phyloP scores from a whole-genome alignment of 768 basidiomycete species.

The Rhodotorula kratochvilovae region DNA sequence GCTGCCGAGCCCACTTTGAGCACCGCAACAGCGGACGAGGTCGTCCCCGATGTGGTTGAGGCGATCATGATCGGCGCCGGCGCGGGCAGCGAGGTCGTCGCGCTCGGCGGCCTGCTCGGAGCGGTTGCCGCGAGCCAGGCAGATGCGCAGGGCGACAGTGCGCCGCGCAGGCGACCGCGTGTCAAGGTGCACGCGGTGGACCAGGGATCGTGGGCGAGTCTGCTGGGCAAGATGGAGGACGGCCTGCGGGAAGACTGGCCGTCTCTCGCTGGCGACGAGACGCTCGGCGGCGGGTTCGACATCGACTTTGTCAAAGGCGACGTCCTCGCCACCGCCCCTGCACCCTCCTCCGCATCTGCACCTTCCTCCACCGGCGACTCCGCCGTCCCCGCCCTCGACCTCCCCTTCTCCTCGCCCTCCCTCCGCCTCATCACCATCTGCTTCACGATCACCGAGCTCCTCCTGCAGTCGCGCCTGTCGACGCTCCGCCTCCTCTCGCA shows the following conservation, averaged over 20 bases:
- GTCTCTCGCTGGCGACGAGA: neutral
- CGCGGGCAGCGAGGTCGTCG: constrained; percentile 39
- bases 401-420: neutral
- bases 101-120: constrained; percentile 28
- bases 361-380: constrained; percentile 14
- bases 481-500: constrained; percentile 39
- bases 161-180: neutral
- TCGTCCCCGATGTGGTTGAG: neutral
- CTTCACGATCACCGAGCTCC: constrained; percentile 43
- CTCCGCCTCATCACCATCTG: constrained; percentile 37
- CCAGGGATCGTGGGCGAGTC: constrained; percentile 18
- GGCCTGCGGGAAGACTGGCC: constrained; percentile 13
- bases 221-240: constrained; percentile 15
- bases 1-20: neutral
- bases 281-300: constrained; percentile 1
- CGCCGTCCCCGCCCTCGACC: neutral
- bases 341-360: neutral
- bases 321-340: constrained; percentile 1
- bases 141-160: too few relatives aligned
- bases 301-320: constrained; percentile 24
- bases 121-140: neutral
- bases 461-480: constrained; percentile 38
- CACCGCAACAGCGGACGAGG: neutral
- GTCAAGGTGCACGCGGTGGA: constrained; percentile 24
- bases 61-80: constrained; percentile 39